These are phyloP conservation scores for Mycena leptocephala DNA, from an alignment of 768 basidiomycete species.

Conservation along the genomic window DNA sequence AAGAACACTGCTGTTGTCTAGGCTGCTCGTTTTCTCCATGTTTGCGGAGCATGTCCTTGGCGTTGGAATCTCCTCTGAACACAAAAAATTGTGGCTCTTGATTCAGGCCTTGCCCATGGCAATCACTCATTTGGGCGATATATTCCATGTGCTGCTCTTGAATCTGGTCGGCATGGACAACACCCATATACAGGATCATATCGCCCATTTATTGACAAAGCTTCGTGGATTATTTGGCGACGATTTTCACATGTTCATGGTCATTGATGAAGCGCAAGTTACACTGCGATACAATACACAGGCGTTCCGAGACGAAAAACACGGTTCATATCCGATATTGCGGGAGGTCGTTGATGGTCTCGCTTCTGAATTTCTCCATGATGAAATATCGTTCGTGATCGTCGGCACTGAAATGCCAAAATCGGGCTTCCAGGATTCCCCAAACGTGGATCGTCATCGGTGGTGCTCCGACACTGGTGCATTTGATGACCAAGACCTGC, in stretches of 20 bases:
- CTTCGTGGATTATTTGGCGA: neutral
- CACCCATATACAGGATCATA: neutral
- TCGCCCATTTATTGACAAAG: neutral
- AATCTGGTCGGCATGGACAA: neutral
- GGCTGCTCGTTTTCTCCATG: neutral
- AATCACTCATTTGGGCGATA: neutral
- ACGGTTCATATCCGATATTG: neutral
- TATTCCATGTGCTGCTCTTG: neutral
- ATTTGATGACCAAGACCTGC: neutral
- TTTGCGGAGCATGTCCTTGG: no score
- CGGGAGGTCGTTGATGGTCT: neutral
- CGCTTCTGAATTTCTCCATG: neutral
- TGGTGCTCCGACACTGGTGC: constrained; percentile 20
- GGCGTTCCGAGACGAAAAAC: neutral
- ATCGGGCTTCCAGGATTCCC: neutral
- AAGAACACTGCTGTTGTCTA: neutral
- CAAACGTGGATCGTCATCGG: neutral
- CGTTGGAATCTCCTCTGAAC: no score
- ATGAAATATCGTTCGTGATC: constrained; percentile 8
- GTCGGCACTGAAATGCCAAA: neutral
- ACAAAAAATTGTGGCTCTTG: constrained; percentile 3
- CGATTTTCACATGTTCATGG: constrained; percentile 4
- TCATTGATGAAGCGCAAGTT: constrained; percentile 7
- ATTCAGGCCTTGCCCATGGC: neutral
- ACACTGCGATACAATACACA: neutral